phyloP scores from a whole-genome alignment of 139 green algal genomes.

The Eudorina sp. region DNA sequence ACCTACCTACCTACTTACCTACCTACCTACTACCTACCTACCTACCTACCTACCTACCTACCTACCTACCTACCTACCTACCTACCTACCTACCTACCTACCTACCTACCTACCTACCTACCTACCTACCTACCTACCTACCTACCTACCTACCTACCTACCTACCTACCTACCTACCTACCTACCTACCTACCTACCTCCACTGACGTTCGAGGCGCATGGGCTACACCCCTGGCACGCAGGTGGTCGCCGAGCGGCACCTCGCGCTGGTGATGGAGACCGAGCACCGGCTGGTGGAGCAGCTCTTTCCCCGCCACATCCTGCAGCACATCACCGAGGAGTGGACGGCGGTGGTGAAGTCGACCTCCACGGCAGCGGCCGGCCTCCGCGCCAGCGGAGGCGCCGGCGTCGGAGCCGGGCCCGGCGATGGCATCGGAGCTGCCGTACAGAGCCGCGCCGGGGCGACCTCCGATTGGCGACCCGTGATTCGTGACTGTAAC shows the following conservation, averaged over 20 bases:
- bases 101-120: neutral
- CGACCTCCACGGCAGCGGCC: neutral
- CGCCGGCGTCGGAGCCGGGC: neutral
- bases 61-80: no score
- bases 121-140: neutral
- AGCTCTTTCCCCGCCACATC: slow-evolving; percentile 27
- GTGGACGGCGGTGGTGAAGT: neutral
- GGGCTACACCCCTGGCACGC: neutral
- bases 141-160: neutral
- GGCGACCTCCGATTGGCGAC: neutral
- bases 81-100: no score
- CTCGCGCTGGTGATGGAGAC: slow-evolving; percentile 30
- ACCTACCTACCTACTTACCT: no score
- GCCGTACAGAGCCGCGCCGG: no score
- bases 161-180: neutral
- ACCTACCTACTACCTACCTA: no score
- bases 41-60: no score
- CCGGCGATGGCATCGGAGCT: no score
- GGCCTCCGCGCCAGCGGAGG: neutral
- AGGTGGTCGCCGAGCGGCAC: slow-evolving; percentile 24
- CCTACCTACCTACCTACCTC: neutral
- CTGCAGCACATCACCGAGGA: slow-evolving; percentile 32
- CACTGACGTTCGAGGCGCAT: neutral
- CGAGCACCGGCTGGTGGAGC: slow-evolving; percentile 27
- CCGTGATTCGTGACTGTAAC: slow-evolving; percentile 19